Percentiles rank a stretch among this genome's conserved stretches.
Evolutionary conservation across 2,329 filamentous ascomycete genomes (phyloP).

Genomic region (Coleophoma cylindrospora): DNA sequence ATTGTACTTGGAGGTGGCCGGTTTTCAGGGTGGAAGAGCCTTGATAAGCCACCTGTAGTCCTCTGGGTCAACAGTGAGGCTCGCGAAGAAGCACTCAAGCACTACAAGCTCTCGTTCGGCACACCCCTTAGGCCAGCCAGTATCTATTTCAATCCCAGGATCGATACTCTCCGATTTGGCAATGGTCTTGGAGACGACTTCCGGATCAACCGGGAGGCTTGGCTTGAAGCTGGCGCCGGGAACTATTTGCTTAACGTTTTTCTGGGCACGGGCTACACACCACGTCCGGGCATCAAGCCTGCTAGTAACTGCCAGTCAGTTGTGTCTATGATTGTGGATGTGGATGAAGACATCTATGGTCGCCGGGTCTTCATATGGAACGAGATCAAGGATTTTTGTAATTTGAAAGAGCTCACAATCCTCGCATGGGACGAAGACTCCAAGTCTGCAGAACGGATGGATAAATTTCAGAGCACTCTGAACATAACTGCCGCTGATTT

Average conservation of each 20-base stretch:
- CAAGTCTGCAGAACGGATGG: constrained; percentile 2
- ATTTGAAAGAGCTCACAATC: constrained; percentile 11
- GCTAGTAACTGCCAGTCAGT: constrained; percentile 12
- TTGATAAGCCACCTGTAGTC: constrained; percentile 6
- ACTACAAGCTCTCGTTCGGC: constrained; percentile 10
- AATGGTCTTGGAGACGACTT: neutral
- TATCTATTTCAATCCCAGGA: constrained; percentile 16
- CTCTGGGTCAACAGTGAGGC: constrained; percentile 17
- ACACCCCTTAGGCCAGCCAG: constrained; percentile 2
- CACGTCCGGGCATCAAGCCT: neutral
- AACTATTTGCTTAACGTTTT: constrained; percentile 13
- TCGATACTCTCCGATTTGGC: constrained; percentile 12
- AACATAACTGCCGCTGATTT: constrained; percentile 1
- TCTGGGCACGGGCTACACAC: constrained; percentile 8
- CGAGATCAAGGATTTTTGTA: constrained; percentile 10
- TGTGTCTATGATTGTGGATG: constrained; percentile 9
- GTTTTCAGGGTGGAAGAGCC: constrained; percentile 6
- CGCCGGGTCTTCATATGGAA: constrained; percentile 13
- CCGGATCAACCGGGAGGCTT: neutral
- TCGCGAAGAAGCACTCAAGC: constrained; percentile 10
- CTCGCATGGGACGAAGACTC: constrained; percentile 10
- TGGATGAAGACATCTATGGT: constrained; percentile 10
- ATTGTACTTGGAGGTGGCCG: neutral
- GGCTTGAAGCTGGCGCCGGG: neutral
- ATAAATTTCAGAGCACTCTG: constrained; percentile 4